phyloP scores from a whole-genome alignment of 164 flowering plant species.

The Umbilicus rupestris region DNA sequence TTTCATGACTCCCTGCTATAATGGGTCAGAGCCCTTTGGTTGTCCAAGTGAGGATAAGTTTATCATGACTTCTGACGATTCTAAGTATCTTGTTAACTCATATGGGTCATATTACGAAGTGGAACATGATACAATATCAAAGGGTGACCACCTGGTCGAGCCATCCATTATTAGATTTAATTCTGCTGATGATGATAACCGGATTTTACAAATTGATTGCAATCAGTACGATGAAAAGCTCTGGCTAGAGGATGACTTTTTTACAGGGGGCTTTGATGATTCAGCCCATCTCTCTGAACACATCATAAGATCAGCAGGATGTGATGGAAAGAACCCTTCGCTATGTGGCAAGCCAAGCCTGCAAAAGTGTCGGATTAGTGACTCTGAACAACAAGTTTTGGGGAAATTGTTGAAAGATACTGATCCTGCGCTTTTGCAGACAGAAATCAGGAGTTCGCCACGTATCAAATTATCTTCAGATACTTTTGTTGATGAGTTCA shows the following conservation, averaged over 20 bases:
- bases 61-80: slow-evolving; percentile 36
- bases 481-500: not conserved
- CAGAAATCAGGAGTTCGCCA: not conserved
- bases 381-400: slow-evolving; percentile 14
- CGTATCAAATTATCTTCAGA: not conserved
- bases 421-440: slow-evolving; percentile 13
- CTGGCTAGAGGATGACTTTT: not conserved
- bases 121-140: slow-evolving; percentile 23
- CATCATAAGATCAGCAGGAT: slow-evolving; percentile 18
- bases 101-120: slow-evolving; percentile 14
- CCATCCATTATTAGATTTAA: slow-evolving; percentile 17
- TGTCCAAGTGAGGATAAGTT: slow-evolving; percentile 74
- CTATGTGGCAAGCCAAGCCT: slow-evolving; percentile 14
- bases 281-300: slow-evolving; percentile 23
- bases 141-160: slow-evolving; percentile 25
- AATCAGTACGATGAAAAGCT: not conserved
- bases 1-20: slow-evolving; percentile 36
- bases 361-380: slow-evolving; percentile 22
- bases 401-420: slow-evolving; percentile 16
- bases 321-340: slow-evolving; percentile 14
- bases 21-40: slow-evolving; percentile 31
- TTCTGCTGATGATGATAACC: slow-evolving; percentile 10
- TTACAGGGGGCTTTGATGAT: slow-evolving; percentile 4
- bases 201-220: not conserved
- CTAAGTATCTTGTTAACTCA: slow-evolving; percentile 17